These are phyloP conservation scores for Cicer chorassanicum DNA, from an alignment of 306 rosid species.

Conservation along the genomic window DNA sequence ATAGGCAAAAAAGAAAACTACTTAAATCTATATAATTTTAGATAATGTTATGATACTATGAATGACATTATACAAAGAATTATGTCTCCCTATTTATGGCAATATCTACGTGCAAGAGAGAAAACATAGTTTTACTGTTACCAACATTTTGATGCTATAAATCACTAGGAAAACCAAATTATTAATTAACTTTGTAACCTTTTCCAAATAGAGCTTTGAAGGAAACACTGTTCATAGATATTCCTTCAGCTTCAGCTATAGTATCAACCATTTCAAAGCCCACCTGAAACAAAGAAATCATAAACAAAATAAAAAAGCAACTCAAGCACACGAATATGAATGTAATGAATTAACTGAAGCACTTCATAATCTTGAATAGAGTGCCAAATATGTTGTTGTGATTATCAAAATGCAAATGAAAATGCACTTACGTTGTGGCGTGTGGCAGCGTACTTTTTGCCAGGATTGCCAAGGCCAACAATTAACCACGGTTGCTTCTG, in stretches of 20 bases:
- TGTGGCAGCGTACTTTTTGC: conserved; percentile 61
- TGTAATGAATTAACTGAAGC: not conserved
- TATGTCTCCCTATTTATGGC: not conserved
- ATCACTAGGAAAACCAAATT: not conserved
- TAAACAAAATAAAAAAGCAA: not conserved
- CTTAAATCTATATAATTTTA: conserved; percentile 10
- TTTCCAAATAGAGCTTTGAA: conserved; percentile 86
- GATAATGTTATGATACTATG: not conserved
- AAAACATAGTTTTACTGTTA: conserved; percentile 9
- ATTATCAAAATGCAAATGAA: not conserved
- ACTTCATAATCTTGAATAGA: not conserved
- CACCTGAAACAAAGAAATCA: conserved; percentile 58
- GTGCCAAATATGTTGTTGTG: not conserved
- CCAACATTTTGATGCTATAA: conserved; percentile 14
- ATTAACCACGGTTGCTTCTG: conserved; percentile 71
- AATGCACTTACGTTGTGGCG: conserved; percentile 72
- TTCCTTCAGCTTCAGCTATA: conserved; percentile 91
- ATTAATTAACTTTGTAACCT: conserved; percentile 53
- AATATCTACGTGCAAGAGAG: not conserved
- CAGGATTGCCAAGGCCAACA: conserved; percentile 90
- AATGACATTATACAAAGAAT: not conserved
- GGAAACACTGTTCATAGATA: conserved; percentile 68
- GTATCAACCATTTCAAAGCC: conserved; percentile 95
- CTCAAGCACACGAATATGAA: not conserved
- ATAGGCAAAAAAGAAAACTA: not conserved